Conservation (phyloP, 106 monocot genomes). For the Agapanthus africanus region DNA sequence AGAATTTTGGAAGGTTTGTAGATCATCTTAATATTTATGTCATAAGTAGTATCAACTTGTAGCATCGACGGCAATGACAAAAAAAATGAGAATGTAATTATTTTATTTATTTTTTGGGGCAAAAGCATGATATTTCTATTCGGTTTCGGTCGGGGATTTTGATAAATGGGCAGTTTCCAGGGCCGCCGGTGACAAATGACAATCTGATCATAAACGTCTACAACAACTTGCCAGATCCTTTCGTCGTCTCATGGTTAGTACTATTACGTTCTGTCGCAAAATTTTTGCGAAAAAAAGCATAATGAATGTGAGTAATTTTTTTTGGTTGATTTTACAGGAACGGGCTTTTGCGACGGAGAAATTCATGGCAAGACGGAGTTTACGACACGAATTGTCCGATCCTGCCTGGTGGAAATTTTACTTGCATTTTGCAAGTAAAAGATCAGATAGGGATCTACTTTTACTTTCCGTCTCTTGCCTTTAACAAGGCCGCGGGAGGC, state of each 20-base stretch:
- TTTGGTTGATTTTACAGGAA: slow-evolving; percentile 12
- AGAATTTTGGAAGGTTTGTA: too few relatives aligned
- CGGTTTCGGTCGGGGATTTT: slow-evolving; percentile 16
- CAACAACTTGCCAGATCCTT: slow-evolving; percentile 13
- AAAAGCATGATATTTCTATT: too few relatives aligned
- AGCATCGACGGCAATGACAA: too few relatives aligned
- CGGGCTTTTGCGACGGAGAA: slow-evolving; percentile 39
- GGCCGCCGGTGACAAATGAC: slow-evolving; percentile 20
- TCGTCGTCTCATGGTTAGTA: slow-evolving; percentile 8
- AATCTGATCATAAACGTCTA: slow-evolving; percentile 23
- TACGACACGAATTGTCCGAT: slow-evolving; percentile 52
- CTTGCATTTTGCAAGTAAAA: slow-evolving; percentile 39
- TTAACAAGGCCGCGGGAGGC: slow-evolving; percentile 48
- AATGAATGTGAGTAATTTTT: not conserved
- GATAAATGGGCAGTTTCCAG: slow-evolving; percentile 24
- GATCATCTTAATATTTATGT: too few relatives aligned
- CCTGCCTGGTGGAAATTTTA: slow-evolving; percentile 41
- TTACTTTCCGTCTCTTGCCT: slow-evolving; percentile 48
- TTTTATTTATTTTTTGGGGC: too few relatives aligned
- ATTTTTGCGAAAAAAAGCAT: not conserved
- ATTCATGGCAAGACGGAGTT: slow-evolving; percentile 52
- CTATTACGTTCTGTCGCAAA: not conserved
- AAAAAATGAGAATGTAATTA: too few relatives aligned
- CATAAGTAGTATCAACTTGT: too few relatives aligned
- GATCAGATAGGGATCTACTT: slow-evolving; percentile 52